Percentiles rank a stretch among this genome's conserved stretches.
phyloP scores from a whole-genome alignment of 306 rosid species.

The Neltuma alba region DNA sequence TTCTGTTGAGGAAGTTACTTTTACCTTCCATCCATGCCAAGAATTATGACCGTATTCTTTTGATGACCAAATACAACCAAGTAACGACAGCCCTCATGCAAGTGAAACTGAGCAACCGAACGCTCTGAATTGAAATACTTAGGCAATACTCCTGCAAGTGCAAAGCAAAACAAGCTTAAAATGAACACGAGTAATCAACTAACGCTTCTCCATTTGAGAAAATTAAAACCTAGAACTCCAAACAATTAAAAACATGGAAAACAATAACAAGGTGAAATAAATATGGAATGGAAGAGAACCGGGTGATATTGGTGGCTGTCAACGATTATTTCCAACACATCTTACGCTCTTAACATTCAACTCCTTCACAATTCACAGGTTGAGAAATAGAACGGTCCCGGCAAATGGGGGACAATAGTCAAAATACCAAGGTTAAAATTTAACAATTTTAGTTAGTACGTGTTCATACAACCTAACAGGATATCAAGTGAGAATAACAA shows the following conservation, averaged over 20 bases:
- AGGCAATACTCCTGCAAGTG: constrained; percentile 66
- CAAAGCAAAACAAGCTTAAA: constrained; percentile 12
- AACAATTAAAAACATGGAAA: background rate
- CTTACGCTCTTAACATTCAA: background rate
- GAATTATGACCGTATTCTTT: constrained; percentile 66
- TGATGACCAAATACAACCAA: constrained; percentile 70
- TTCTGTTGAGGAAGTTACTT: background rate
- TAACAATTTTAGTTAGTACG: background rate
- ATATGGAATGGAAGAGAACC: background rate
- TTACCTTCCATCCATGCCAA: constrained; percentile 86
- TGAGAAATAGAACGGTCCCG: background rate
- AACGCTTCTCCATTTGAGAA: background rate
- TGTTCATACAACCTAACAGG: background rate
- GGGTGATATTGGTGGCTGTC: background rate
- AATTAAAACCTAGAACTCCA: background rate
- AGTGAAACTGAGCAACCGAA: constrained; percentile 74
- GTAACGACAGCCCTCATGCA: constrained; percentile 56
- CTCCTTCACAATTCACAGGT: background rate
- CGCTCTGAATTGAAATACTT: constrained; percentile 67
- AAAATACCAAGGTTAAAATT: background rate
- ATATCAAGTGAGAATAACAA: background rate
- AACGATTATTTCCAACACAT: background rate
- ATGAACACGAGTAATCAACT: background rate
- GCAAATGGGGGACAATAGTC: background rate
- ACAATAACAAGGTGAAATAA: background rate